Conservation (phyloP, 768 basidiomycete species). For the Amanita thiersii region DNA sequence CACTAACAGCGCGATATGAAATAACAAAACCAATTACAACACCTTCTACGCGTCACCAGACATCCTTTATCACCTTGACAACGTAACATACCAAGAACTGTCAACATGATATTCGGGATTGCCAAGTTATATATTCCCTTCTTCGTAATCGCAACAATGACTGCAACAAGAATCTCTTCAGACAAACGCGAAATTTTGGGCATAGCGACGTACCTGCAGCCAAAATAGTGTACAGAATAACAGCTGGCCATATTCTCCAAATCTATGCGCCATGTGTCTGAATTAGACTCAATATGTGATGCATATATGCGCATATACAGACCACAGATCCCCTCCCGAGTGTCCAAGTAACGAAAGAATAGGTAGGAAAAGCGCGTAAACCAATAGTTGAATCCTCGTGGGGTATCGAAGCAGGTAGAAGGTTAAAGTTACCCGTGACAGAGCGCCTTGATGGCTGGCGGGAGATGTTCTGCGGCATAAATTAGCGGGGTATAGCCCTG, state of each 20-base stretch:
- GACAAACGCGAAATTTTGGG: background rate
- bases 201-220: slow-evolving; percentile 32
- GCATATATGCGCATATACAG: too few species aligned
- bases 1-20: slow-evolving; percentile 54
- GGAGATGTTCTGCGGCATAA: too few species aligned
- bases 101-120: slow-evolving; percentile 51
- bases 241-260: slow-evolving; percentile 63
- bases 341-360: too few species aligned
- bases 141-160: slow-evolving; percentile 35
- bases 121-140: slow-evolving; percentile 27
- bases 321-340: too few species aligned
- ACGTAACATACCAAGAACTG: slow-evolving; percentile 47
- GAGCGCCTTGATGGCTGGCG: too few species aligned
- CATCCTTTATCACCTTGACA: background rate
- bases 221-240: slow-evolving; percentile 51
- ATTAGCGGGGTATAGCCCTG: too few species aligned
- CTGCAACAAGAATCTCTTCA: slow-evolving; percentile 16
- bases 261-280: too few species aligned
- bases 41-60: slow-evolving; percentile 18
- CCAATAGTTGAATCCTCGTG: too few species aligned
- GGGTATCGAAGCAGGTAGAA: too few species aligned
- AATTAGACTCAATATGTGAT: too few species aligned
- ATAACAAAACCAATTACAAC: slow-evolving; percentile 59
- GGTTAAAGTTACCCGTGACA: too few species aligned
- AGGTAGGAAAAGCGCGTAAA: too few species aligned